Conservation (phyloP, 352 stramenopile species). For the Pythium pyrilobum region DNA sequence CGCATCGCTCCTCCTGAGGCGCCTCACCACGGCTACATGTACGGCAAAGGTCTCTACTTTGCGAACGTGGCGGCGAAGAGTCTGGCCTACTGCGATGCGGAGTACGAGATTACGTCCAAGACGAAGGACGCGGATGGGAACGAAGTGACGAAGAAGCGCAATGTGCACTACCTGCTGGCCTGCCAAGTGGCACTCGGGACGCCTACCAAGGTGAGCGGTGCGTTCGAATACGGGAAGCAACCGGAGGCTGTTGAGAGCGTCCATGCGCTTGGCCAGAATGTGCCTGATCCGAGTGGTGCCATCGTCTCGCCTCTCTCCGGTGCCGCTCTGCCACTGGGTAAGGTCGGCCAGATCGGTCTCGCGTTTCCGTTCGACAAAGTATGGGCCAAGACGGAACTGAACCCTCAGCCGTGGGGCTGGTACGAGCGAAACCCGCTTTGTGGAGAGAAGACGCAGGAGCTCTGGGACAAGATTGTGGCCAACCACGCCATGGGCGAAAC, state of each 20-base stretch:
- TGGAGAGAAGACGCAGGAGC: conserved; percentile 27
- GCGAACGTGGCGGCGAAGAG: conserved; percentile 76
- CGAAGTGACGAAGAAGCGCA: conserved; percentile 32
- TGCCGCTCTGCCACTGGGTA: conserved; percentile 43
- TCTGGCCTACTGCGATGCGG: conserved; percentile 58
- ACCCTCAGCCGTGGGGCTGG: conserved; percentile 23
- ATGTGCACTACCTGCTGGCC: conserved; percentile 66
- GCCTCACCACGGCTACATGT: conserved; percentile 73
- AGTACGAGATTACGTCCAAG: conserved; percentile 40
- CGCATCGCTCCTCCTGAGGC: conserved; percentile 84
- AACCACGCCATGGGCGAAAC: conserved; percentile 38
- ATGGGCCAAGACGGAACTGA: conserved; percentile 50
- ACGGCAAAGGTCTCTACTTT: conserved; percentile 87
- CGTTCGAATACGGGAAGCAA: conserved; percentile 20
- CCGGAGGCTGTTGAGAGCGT: conserved; percentile 57
- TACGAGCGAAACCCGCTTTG: conserved; percentile 35
- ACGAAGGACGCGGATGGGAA: conserved; percentile 27
- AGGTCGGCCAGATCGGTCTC: conserved; percentile 37
- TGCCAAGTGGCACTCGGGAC: conserved; percentile 65
- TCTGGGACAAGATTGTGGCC: conserved; percentile 36
- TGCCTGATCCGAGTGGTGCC: conserved; percentile 37
- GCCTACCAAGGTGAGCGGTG: conserved; percentile 23
- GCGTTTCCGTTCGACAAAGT: conserved; percentile 33
- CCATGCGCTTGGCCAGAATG: conserved; percentile 38
- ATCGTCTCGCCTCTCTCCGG: conserved; percentile 56